phyloP scores from a whole-genome alignment of 169 alveolate species.

The Besnoitia besnoiti region DNA sequence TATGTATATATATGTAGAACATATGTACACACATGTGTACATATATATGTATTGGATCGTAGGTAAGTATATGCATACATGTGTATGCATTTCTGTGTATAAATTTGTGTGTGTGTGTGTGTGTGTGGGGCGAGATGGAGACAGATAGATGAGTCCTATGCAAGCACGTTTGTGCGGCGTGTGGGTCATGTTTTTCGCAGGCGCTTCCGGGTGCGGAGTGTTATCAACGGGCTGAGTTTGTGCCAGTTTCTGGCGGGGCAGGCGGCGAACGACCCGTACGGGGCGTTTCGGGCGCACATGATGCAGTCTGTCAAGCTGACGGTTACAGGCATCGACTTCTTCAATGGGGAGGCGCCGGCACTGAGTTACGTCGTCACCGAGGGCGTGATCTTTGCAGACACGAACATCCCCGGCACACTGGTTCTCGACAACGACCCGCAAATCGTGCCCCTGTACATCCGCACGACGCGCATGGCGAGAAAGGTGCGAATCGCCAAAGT shows the following conservation, averaged over 20 bases:
- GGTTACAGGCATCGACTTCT: conserved; percentile 43
- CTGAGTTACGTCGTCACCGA: not conserved
- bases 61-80: not conserved
- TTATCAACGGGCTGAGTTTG: not conserved
- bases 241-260: conserved; percentile 54
- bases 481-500: too few species aligned
- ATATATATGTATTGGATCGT: not conserved
- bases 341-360: conserved; percentile 22
- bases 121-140: not conserved
- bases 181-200: not conserved
- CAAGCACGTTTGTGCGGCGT: not conserved
- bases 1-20: not conserved
- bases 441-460: not conserved
- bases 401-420: too few species aligned
- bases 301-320: not conserved
- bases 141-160: not conserved
- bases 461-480: not conserved
- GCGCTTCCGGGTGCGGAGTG: conserved; percentile 40
- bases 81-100: too few species aligned
- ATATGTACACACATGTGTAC: not conserved
- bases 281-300: conserved; percentile 28
- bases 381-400: too few species aligned
- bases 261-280: conserved; percentile 10
- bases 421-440: not conserved
- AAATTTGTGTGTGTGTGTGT: not conserved